Base-by-base conservation (phyloP, 192 early-diverging fungal genomes). In the Ramicandelaber brevisporus region DNA sequence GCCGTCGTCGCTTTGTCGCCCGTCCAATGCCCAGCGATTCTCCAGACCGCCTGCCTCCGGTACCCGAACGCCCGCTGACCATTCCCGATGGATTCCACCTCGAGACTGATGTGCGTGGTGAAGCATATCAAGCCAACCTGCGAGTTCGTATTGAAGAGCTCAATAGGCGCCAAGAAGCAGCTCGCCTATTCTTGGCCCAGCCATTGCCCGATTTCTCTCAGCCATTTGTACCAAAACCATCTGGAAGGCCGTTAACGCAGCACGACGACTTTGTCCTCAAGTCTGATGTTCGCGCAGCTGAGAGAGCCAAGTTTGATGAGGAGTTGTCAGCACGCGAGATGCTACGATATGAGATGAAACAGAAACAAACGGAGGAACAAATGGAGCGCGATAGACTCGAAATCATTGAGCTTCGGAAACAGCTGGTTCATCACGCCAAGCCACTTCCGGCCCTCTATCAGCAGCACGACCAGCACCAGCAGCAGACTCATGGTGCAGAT, bases 301-400 rank as follows among this genome's bases (percentile, higher is more conserved):
- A 73, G 43, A 36, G 73, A n/a, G 41, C 44, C 17, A 58, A 43
- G 21, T 78, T 58, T 43, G 73, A 78, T 17, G 64, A 67, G 24
- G 45, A 51, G 16, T n/a, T n/a, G n/a, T n/a, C n/a, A n/a, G n/a
- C n/a, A n/a, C n/a, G n/a, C n/a, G n/a, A n/a, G n/a, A n/a, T n/a
- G n/a, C n/a, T n/a, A n/a, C n/a, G n/a, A n/a, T n/a, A n/a, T n/a
- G n/a, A n/a, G n/a, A n/a, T n/a, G n/a, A n/a, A n/a, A n/a, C n/a
- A n/a, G n/a, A n/a, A n/a, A n/a, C n/a, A n/a, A n/a, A n/a, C n/a
- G n/a, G n/a, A n/a, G n/a, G n/a, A n/a, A n/a, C n/a, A n/a, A n/a
- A n/a, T n/a, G n/a, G n/a, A n/a, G n/a, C n/a, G n/a, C n/a, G n/a
- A n/a, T n/a, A n/a, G n/a, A n/a, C n/a, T n/a, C n/a, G n/a, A n/a